phyloP scores from a whole-genome alignment of 1,284 basidiomycete genomes.

The Ganoderma sinense region DNA sequence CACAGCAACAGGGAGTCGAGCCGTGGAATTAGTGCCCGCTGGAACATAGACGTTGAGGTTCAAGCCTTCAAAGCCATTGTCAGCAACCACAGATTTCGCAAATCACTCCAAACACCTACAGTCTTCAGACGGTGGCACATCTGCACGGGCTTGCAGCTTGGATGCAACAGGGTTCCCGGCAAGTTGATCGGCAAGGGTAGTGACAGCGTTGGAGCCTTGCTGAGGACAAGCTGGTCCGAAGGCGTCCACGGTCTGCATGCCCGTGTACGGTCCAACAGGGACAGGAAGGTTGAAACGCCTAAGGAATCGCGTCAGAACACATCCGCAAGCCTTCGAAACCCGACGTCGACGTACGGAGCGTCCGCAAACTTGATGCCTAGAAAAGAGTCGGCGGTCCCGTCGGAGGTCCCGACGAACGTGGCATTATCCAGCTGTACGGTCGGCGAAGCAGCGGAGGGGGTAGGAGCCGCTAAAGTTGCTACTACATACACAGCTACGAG shows the following conservation, averaged over 20 bases:
- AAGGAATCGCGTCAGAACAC: slow-evolving; percentile 9
- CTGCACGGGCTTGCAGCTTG: neutral
- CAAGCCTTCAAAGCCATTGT: neutral
- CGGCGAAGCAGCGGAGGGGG: slow-evolving; percentile 13
- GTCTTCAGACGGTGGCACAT: neutral
- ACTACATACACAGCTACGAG: neutral
- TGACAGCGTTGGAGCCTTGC: slow-evolving; percentile 25
- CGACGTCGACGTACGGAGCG: slow-evolving; percentile 35
- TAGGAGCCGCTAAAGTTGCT: neutral
- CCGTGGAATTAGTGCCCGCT: slow-evolving; percentile 12
- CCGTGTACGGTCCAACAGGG: slow-evolving; percentile 39
- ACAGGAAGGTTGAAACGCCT: slow-evolving; percentile 46
- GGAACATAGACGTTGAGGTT: slow-evolving; percentile 24
- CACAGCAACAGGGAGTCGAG: slow-evolving; percentile 20
- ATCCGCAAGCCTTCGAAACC: neutral
- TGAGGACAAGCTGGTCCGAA: slow-evolving; percentile 48
- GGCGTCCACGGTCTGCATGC: slow-evolving; percentile 33
- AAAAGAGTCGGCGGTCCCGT: slow-evolving; percentile 32
- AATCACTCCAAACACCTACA: neutral
- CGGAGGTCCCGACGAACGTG: slow-evolving; percentile 29
- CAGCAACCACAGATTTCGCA: neutral
- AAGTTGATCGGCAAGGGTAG: neutral
- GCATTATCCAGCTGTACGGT: slow-evolving; percentile 32
- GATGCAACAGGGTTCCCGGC: neutral
- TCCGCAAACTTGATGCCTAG: slow-evolving; percentile 38